phyloP scores from a whole-genome alignment of 768 basidiomycete species.

The Tylopilus vinaceipallidus region DNA sequence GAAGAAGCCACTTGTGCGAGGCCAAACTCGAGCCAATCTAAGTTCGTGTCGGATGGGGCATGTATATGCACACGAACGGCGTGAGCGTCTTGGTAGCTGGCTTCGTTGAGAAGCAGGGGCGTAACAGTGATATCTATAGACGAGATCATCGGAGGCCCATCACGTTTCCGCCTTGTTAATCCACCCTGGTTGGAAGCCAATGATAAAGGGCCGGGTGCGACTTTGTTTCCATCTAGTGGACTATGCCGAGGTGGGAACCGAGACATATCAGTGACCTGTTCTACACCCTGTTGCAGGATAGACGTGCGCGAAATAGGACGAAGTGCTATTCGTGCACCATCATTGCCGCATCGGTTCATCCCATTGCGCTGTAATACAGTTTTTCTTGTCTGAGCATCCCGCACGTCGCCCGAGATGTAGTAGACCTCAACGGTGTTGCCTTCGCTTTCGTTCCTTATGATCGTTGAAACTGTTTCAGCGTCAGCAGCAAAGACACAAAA shows the following conservation, averaged over 20 bases:
- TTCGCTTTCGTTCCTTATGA: constrained; percentile 60
- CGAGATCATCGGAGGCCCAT: constrained; percentile 62
- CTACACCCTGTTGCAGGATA: constrained; percentile 17
- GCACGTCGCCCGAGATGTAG: constrained; percentile 53
- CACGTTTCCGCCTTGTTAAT: constrained; percentile 41
- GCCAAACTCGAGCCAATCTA: constrained; percentile 79
- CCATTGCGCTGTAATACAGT: constrained; percentile 61
- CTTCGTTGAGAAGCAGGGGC: constrained; percentile 36
- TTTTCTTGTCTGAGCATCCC: constrained; percentile 60
- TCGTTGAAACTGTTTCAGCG: constrained; percentile 52
- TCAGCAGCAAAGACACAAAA: constrained; percentile 72
- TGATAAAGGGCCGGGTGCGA: constrained; percentile 11
- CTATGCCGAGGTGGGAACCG: constrained; percentile 21
- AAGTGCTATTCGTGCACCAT: constrained; percentile 57
- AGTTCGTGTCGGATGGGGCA: constrained; percentile 54
- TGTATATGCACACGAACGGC: constrained; percentile 58
- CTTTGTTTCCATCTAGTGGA: constrained; percentile 20
- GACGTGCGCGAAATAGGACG: constrained; percentile 37
- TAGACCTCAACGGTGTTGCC: constrained; percentile 58
- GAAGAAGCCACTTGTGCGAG: constrained; percentile 44
- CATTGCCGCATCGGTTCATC: constrained; percentile 58
- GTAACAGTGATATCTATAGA: constrained; percentile 54
- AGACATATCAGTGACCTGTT: constrained; percentile 20
- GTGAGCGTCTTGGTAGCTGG: constrained; percentile 44
- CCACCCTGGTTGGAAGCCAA: constrained; percentile 24